Percentiles rank a stretch among this genome's conserved stretches.
Conservation (phyloP, 345 rosid species). For the Fremontodendron californicum region DNA sequence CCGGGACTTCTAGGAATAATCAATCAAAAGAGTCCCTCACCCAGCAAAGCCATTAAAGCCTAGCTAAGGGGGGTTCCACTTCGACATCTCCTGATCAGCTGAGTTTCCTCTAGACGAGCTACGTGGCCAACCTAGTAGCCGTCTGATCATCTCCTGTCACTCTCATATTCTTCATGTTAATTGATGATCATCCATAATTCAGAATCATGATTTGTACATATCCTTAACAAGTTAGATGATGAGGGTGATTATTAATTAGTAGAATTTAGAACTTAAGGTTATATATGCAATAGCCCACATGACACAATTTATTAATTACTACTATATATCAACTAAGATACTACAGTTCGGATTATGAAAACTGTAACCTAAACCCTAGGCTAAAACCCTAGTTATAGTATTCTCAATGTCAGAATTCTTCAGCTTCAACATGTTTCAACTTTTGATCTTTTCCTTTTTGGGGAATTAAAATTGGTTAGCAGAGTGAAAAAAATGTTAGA, state of each 20-base stretch:
- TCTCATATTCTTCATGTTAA: background rate
- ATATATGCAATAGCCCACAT: background rate
- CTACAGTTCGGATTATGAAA: background rate
- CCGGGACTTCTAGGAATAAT: conserved; percentile 40
- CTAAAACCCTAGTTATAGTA: conserved; percentile 6
- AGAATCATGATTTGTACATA: background rate
- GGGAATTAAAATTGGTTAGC: background rate
- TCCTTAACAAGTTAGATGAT: background rate
- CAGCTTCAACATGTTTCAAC: conserved; percentile 16
- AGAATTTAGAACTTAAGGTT: background rate
- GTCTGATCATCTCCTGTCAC: background rate
- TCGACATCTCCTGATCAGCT: background rate
- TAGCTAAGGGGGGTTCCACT: background rate
- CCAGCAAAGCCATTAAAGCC: background rate
- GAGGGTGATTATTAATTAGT: background rate
- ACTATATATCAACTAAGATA: background rate
- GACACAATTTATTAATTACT: no score
- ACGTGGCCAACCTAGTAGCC: background rate
- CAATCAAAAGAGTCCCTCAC: conserved; percentile 22
- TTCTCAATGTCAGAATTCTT: conserved; percentile 15
- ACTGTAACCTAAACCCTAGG: background rate
- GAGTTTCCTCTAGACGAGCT: background rate
- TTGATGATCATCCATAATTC: background rate
- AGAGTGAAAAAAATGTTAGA: no score
- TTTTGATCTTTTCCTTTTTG: background rate